phyloP scores from a whole-genome alignment of 129 eudicot genomes.

The Flaveria bidentis region DNA sequence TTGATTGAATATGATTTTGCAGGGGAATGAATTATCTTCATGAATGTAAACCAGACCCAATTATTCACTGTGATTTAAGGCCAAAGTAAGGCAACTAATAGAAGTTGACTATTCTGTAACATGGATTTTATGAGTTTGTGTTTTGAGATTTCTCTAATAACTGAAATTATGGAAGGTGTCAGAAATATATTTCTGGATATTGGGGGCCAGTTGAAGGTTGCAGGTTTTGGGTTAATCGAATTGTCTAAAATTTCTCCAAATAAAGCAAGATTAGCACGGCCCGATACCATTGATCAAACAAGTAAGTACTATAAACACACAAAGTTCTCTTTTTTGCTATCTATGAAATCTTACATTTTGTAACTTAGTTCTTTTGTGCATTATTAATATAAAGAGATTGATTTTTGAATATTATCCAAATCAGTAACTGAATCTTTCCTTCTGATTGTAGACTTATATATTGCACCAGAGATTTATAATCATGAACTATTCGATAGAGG shows the following conservation, averaged over 20 bases:
- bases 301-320: constrained; percentile 48
- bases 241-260: constrained; percentile 69
- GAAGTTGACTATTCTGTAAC: constrained; percentile 34
- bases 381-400: neutral
- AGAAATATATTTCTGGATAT: constrained; percentile 98
- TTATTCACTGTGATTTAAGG: constrained; percentile 88
- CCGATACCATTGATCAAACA: constrained; percentile 56
- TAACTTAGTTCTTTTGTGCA: neutral
- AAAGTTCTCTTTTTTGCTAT: neutral
- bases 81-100: constrained; percentile 93
- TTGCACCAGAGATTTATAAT: constrained; percentile 80
- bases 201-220: constrained; percentile 89
- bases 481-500: constrained; percentile 79
- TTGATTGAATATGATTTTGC: constrained; percentile 26
- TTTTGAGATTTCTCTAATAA: constrained; percentile 58
- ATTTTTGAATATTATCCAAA: neutral
- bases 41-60: constrained; percentile 92
- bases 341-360: neutral
- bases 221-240: constrained; percentile 69
- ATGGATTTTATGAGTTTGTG: constrained; percentile 9
- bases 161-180: constrained; percentile 97
- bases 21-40: constrained; percentile 99
- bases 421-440: constrained; percentile 18
- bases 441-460: constrained; percentile 53
- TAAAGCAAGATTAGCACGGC: constrained; percentile 64